Conservation (phyloP, 352 stramenopile genomes). For the Pythium angustatum region DNA sequence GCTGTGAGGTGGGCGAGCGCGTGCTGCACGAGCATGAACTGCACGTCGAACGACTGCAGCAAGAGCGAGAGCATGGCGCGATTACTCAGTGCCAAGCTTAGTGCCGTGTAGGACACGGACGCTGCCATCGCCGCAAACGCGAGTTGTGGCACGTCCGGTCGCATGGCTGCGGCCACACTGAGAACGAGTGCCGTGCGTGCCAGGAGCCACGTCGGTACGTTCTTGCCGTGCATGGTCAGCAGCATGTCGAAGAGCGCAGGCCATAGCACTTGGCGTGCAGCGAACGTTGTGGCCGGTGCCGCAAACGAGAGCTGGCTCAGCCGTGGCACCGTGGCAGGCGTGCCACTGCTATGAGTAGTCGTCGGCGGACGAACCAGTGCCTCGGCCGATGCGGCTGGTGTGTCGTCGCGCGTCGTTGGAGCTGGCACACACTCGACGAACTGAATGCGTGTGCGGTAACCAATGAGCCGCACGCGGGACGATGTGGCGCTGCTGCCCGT, state of each 20-base stretch:
- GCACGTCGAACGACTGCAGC: slow-evolving; percentile 28
- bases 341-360: too few species aligned
- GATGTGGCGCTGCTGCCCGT: too few species aligned
- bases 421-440: not conserved
- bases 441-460: not conserved
- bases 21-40: slow-evolving; percentile 28
- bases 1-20: slow-evolving; percentile 20
- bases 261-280: not conserved
- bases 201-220: not conserved
- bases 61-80: slow-evolving; percentile 17
- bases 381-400: not conserved
- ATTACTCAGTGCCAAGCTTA: slow-evolving; percentile 16
- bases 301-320: not conserved
- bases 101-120: not conserved
- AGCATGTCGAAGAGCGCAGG: not conserved
- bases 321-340: too few species aligned
- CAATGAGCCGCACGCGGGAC: slow-evolving; percentile 1
- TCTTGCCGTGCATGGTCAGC: not conserved
- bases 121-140: not conserved
- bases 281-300: not conserved
- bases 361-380: too few species aligned
- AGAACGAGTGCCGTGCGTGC: not conserved
- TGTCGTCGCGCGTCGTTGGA: not conserved
- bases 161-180: not conserved
- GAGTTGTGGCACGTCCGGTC: not conserved